These are phyloP conservation scores for Penicillium psychrosexuale DNA, from an alignment of 2,329 filamentous ascomycete genomes.

Conservation along the genomic window DNA sequence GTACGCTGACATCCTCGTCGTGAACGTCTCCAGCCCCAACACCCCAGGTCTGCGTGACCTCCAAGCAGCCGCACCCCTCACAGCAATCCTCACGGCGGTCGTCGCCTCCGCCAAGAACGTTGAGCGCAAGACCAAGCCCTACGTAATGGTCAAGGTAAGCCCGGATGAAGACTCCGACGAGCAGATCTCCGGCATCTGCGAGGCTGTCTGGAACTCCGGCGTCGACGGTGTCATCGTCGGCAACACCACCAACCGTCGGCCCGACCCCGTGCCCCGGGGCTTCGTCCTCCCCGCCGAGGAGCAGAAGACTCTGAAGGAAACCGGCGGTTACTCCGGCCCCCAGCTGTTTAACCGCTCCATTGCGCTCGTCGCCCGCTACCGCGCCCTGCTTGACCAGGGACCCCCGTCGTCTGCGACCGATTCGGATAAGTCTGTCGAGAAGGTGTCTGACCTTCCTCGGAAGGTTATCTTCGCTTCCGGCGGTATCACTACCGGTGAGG, in stretches of 20 bases:
- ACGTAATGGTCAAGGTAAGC: constrained; percentile 96
- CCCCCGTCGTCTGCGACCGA: constrained; percentile 31
- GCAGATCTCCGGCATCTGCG: constrained; percentile 83
- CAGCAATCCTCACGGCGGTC: constrained; percentile 74
- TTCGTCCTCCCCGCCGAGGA: constrained; percentile 65
- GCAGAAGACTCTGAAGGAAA: constrained; percentile 65
- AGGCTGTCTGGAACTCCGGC: constrained; percentile 76
- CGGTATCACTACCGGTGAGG: constrained; percentile 82
- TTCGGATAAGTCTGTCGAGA: constrained; percentile 18
- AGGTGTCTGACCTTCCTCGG: constrained; percentile 19
- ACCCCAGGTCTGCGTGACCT: constrained; percentile 85
- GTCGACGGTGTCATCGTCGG: constrained; percentile 96
- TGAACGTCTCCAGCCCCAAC: constrained; percentile 96
- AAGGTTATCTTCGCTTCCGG: constrained; percentile 94
- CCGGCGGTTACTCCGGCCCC: constrained; percentile 87
- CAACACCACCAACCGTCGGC: constrained; percentile 87
- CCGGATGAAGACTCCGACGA: constrained; percentile 86
- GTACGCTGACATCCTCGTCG: constrained; percentile 94
- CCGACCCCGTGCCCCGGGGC: constrained; percentile 65
- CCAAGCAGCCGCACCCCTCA: constrained; percentile 80
- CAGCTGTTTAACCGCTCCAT: constrained; percentile 80
- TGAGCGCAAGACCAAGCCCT: constrained; percentile 68
- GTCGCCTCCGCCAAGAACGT: constrained; percentile 71
- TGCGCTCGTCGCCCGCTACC: constrained; percentile 74
- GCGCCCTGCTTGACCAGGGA: constrained; percentile 60